Evolutionary conservation across 164 flowering plant species (phyloP), one percentile per base, ranked within the genome.

Genomic region (Saururus chinensis): DNA sequence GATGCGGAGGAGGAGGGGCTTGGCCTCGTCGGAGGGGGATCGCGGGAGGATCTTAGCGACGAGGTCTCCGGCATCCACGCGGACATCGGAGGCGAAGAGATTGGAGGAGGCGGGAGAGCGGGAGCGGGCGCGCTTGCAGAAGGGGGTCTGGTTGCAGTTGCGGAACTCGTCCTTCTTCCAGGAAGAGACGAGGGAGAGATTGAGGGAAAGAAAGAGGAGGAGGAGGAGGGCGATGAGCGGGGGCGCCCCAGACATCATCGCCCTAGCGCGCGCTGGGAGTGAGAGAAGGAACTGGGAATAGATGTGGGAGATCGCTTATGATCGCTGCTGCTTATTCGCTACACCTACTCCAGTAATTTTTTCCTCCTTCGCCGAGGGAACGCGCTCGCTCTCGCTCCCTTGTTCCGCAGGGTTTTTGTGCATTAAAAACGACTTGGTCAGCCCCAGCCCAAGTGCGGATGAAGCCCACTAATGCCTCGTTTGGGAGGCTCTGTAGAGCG

Each of bases 151-250:
- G 65, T 91, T 69, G 74, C 99, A 95, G 89, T 67, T 85, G n/a
- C 97, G 74, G 73, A 95, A 95, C 73, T 95, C 99, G 7, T 95
- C 99, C 49, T 79, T 85, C 52, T 95, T 95, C 97, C 97, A 95
- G 8, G 96, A 80, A 11, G 68, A 66, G 60, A 76, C 88, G 16
- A 67, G 53, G 64, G 60, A 37, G 55, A 57, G 56, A 48, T 35
- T 41, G 35, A 55, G 56, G 37, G 25, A 35, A 12, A 61, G 25
- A 56, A 67, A 1, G 52, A 49, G 19, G 35, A 60, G 53, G 26
- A 66, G 42, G 53, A 60, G 51, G 9, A 55, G 35, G 35, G 22
- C 11, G 30, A 24, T 13, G 49, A 42, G 49, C 14, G 17, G 17
- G 8, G 49, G 49, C 12, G 17, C 14, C 49, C 49, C 12, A 1